These are phyloP conservation scores for Pseudocercospora eumusae DNA, from an alignment of 2,329 filamentous ascomycete genomes.

Conservation along the genomic window DNA sequence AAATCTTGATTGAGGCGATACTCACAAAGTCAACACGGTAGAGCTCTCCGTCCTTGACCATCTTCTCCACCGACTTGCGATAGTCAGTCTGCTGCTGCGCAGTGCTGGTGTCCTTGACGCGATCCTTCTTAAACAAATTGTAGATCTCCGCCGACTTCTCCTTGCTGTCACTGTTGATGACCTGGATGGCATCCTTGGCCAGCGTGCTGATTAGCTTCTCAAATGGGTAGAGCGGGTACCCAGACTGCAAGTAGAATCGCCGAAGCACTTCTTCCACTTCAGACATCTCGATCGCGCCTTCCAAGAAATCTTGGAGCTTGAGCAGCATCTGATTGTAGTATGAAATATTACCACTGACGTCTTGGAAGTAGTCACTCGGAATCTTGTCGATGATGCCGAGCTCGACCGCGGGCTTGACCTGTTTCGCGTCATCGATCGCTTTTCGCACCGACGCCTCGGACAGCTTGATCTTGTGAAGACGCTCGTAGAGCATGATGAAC, in stretches of 20 bases:
- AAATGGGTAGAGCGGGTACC: constrained; percentile 92
- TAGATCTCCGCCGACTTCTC: constrained; percentile 93
- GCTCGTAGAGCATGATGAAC: constrained; percentile 85
- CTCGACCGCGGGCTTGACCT: constrained; percentile 76
- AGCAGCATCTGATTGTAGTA: constrained; percentile 85
- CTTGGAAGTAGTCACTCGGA: constrained; percentile 71
- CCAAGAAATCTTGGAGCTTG: constrained; percentile 83
- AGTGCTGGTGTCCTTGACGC: constrained; percentile 80
- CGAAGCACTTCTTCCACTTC: constrained; percentile 88
- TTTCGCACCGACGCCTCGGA: constrained; percentile 71
- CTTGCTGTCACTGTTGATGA: constrained; percentile 82
- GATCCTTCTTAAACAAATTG: constrained; percentile 79
- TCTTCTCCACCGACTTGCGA: constrained; percentile 87
- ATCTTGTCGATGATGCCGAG: constrained; percentile 81
- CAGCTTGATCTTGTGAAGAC: constrained; percentile 80
- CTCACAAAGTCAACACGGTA: constrained; percentile 90
- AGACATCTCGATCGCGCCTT: constrained; percentile 75
- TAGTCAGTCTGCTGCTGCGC: constrained; percentile 88
- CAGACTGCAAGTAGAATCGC: constrained; percentile 85
- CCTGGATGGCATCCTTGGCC: constrained; percentile 76
- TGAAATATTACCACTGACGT: constrained; percentile 63
- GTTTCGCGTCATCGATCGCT: constrained; percentile 71
- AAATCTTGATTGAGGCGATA: constrained; percentile 32
- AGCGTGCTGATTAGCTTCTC: constrained; percentile 83
- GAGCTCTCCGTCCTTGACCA: constrained; percentile 87